Conservation (phyloP, 352 stramenopile species). For the Pythium sukuiense region DNA sequence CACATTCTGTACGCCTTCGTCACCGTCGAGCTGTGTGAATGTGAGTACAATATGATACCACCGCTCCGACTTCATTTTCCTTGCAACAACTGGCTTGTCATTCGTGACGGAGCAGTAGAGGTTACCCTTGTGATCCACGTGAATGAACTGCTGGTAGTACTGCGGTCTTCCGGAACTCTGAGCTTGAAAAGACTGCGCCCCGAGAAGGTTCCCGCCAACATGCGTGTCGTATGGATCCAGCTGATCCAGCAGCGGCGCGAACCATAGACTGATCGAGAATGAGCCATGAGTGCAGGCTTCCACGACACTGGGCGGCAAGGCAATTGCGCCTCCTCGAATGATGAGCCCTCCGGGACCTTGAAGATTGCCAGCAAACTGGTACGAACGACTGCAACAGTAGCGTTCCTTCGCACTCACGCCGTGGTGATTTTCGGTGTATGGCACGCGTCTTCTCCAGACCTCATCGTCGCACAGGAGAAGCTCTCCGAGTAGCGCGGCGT, state of each 20-base stretch:
- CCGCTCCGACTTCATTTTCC: background rate
- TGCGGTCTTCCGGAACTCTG: background rate
- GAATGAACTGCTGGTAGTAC: constrained; percentile 11
- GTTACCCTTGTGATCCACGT: constrained; percentile 10
- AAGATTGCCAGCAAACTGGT: background rate
- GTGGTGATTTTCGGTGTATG: background rate
- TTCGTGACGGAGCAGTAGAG: constrained; percentile 21
- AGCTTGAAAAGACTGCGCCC: background rate
- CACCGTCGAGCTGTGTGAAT: background rate
- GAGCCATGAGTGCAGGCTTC: background rate
- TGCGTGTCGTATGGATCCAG: background rate
- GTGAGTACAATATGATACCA: constrained; percentile 7
- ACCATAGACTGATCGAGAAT: constrained; percentile 10
- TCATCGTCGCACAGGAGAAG: constrained; percentile 1
- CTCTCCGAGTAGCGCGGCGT: constrained; percentile 2
- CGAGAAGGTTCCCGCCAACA: background rate
- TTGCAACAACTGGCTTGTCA: background rate
- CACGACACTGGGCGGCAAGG: too few species aligned
- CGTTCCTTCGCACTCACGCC: background rate
- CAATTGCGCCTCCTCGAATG: too few species aligned
- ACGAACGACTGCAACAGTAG: constrained; percentile 2
- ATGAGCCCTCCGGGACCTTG: too few species aligned
- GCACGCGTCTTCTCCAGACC: constrained; percentile 1
- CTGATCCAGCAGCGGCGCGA: background rate
- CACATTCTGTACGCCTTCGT: background rate